Evolutionary conservation across 2,329 filamentous ascomycete genomes (phyloP).

Genomic region (Colletotrichum chlorophyti): DNA sequence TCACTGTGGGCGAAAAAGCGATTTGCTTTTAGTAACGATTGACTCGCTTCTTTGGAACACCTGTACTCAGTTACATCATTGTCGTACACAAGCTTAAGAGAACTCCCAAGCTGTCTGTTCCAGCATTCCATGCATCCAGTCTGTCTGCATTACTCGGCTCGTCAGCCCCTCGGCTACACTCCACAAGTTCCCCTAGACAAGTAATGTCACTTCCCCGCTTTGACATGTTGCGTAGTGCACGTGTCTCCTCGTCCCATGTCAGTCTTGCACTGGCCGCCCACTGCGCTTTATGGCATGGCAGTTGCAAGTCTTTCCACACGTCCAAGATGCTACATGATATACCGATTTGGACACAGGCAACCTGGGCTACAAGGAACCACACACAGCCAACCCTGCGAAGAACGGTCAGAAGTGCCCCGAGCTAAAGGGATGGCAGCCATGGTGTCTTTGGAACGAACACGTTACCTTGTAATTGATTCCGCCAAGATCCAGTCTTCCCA

Average conservation of each 20-base stretch:
- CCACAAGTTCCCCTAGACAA: constrained; percentile 3
- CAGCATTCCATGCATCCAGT: constrained; percentile 23
- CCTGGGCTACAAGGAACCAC: constrained; percentile 19
- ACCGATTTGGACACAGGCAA: constrained; percentile 3
- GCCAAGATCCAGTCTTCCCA: constrained; percentile 21
- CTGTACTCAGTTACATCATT: neutral
- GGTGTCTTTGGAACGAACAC: neutral
- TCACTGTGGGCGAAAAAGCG: too few relatives aligned
- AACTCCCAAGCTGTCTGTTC: constrained; percentile 14
- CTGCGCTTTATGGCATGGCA: constrained; percentile 10
- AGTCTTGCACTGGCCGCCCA: constrained; percentile 12
- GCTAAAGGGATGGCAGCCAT: too few relatives aligned
- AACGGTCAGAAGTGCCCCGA: too few relatives aligned
- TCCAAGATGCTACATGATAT: constrained; percentile 9
- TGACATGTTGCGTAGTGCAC: neutral
- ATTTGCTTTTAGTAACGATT: too few relatives aligned
- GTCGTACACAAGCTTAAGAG: constrained; percentile 10
- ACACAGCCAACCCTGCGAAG: constrained; percentile 2
- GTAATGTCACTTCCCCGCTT: neutral
- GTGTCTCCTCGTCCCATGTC: constrained; percentile 7
- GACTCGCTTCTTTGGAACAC: neutral
- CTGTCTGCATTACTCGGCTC: neutral
- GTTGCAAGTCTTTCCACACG: neutral
- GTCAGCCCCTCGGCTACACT: neutral
- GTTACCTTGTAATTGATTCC: constrained; percentile 16